Evolutionary conservation across 192 early-diverging fungal species (phyloP), one percentile per base, ranked within the genome.

Genomic region (Umbelopsis isabellina): DNA sequence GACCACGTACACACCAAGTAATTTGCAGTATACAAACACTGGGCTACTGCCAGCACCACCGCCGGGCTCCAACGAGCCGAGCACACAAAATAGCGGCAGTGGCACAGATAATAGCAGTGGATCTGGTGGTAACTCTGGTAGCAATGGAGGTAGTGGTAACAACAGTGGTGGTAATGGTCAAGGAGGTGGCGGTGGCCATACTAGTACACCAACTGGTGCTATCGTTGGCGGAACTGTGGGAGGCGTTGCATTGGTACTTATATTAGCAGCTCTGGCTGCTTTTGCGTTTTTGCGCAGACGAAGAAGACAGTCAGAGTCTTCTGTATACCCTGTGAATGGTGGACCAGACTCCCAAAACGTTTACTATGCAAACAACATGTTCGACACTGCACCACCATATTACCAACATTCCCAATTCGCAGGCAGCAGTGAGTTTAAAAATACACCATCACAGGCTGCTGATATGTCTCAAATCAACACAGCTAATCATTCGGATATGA

Each of bases 181-280:
- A 8, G 55, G 53, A 58, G 15, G 27, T 33, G 53, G 53, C 8
- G 27, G 53, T 5, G 53, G 55, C 11, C 13, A 16, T 5, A n/a
- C 10, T 44, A 47, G 13, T 2, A 46, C 65, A 4, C n/a, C 41
- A 2, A 66, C 41, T 21, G n/a, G 65, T 46, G 65, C 65, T 4
- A 66, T 66, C 44, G 30, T 48, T 4, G 65, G 65, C 7, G 65
- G 65, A 21, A 48, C 21, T 9, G 21, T 66, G 45, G 65, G 65
- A 27, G 65, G 65, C 23, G 65, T 66, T 35, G 65, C 55, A 61
- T 35, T 61, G 30, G 55, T 35, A 12, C 25, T 61, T 8, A 18
- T 61, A 18, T 16, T 61, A 18, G 55, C 55, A 5, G 55, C 55
- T 16, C 25, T 61, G 12, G 55, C 55, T 11, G 55, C 55, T 2